Evolutionary conservation across 2,329 filamentous ascomycete genomes (phyloP).

Genomic region (Westerdykella aurantiaca): DNA sequence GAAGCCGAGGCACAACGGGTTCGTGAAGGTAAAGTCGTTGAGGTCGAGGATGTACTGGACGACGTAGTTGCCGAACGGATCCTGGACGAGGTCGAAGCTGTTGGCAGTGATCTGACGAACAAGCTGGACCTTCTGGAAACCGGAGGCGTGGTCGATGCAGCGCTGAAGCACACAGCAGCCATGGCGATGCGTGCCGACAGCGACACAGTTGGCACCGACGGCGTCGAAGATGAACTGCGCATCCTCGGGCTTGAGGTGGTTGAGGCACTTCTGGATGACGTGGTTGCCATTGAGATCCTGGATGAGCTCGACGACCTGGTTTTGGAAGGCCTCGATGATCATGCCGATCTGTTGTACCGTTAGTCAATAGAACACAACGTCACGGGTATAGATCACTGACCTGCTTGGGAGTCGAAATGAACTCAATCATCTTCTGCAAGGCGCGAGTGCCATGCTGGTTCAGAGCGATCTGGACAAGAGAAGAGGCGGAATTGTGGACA

Average conservation of each 20-base stretch:
- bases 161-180: conserved; percentile 97
- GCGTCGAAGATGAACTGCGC: conserved; percentile 97
- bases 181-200: conserved; percentile 93
- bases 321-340: conserved; percentile 77
- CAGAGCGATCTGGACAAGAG: conserved; percentile 87
- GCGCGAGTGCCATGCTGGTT: conserved; percentile 97
- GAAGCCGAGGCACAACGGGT: conserved; percentile 80
- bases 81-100: conserved; percentile 84
- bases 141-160: conserved; percentile 94
- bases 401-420: conserved; percentile 79
- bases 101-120: conserved; percentile 82
- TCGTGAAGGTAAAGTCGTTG: conserved; percentile 79
- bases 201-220: conserved; percentile 78
- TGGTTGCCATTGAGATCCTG: conserved; percentile 98
- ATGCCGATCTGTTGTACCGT: conserved; percentile 54
- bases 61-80: conserved; percentile 97
- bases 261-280: conserved; percentile 97
- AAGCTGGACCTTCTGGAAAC: conserved; percentile 79
- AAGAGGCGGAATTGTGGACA: conserved; percentile 80
- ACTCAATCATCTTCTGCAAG: conserved; percentile 99
- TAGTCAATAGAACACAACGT: conserved; percentile 3
- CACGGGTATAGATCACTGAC: conserved; percentile 17
- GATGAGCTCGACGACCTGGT: conserved; percentile 86
- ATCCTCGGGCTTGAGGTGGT: conserved; percentile 78
- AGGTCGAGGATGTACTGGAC: conserved; percentile 97